phyloP scores from a whole-genome alignment of 2,329 filamentous ascomycete species.

The Xylaria sp. region DNA sequence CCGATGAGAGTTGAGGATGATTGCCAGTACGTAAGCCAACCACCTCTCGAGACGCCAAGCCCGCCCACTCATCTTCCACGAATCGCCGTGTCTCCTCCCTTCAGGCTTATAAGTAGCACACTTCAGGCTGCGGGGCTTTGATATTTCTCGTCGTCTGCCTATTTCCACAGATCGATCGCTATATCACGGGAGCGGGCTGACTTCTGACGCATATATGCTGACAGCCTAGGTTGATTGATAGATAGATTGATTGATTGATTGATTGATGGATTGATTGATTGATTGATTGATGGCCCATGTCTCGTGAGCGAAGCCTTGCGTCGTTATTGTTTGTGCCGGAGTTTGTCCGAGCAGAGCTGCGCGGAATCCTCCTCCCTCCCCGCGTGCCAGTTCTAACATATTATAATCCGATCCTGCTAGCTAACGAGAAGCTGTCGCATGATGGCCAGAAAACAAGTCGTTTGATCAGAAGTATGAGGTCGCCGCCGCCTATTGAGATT shows the following conservation, averaged over 20 bases:
- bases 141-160: background rate
- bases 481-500: too few species aligned
- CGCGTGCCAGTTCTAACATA: too few species aligned
- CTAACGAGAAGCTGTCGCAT: background rate
- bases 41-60: constrained; percentile 12
- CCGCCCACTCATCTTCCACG: constrained; percentile 2
- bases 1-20: background rate
- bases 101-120: constrained; percentile 4
- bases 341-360: too few species aligned
- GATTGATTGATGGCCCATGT: too few species aligned
- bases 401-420: background rate
- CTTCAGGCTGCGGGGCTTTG: constrained; percentile 2
- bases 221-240: background rate
- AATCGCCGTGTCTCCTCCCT: constrained; percentile 4
- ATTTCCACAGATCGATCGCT: background rate
- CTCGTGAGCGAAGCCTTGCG: background rate
- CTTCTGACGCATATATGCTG: background rate
- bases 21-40: background rate
- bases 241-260: too few species aligned
- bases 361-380: too few species aligned
- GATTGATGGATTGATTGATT: too few species aligned
- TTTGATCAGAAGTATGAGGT: too few species aligned
- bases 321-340: background rate
- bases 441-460: background rate
- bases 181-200: background rate